A percentile compares a stretch with the other conserved stretches of the same genome.
These are phyloP conservation scores for Boletus patriciae DNA, from an alignment of 768 basidiomycete genomes.

Conservation along the genomic window DNA sequence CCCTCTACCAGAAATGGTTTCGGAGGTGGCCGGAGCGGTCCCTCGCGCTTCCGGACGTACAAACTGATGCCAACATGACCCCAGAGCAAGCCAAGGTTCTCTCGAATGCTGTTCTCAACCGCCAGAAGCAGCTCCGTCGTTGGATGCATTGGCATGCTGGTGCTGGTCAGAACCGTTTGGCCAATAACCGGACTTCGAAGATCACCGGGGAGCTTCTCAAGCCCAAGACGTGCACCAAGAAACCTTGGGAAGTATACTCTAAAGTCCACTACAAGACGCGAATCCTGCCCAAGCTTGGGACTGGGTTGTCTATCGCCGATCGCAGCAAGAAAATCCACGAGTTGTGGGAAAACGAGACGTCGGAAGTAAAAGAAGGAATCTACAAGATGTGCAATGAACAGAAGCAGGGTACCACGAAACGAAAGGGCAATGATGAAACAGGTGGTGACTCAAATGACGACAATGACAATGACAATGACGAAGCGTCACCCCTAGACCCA, in stretches of 20 bases:
- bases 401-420: background rate
- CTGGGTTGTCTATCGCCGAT: background rate
- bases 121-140: background rate
- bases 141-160: slow-evolving; percentile 3
- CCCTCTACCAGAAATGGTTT: background rate
- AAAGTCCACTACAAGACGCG: background rate
- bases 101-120: background rate
- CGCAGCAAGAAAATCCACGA: background rate
- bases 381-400: background rate
- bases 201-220: background rate
- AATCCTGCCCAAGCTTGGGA: background rate
- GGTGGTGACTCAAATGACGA: background rate
- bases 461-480: no score
- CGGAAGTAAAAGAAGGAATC: background rate
- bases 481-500: no score
- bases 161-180: background rate
- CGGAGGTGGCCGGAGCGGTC: background rate
- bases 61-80: background rate
- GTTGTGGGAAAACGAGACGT: background rate
- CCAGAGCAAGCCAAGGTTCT: background rate
- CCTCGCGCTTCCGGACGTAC: background rate
- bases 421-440: background rate
- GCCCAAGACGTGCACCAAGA: background rate
- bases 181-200: background rate
- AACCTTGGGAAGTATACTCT: background rate